Percentiles rank a stretch among this genome's conserved stretches.
Conservation (phyloP, 2,329 filamentous ascomycete species). For the Sporothrix luriei region DNA sequence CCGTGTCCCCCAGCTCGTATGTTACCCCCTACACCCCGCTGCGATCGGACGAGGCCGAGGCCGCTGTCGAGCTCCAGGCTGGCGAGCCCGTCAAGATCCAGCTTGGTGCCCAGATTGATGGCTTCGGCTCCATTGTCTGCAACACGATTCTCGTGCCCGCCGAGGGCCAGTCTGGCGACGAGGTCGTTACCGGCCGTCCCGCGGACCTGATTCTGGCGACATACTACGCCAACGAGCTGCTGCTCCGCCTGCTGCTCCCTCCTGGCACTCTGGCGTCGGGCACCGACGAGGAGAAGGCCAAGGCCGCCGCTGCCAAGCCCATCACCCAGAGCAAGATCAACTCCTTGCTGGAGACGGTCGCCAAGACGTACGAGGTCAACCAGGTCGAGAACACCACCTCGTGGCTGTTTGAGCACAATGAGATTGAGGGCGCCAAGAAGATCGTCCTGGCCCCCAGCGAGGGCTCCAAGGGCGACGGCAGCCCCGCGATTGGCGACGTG, state of each 20-base stretch:
- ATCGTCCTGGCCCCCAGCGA: slow-evolving; percentile 88
- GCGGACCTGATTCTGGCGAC: slow-evolving; percentile 90
- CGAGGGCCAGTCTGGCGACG: slow-evolving; percentile 59
- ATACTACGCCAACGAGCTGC: slow-evolving; percentile 92
- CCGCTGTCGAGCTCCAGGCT: slow-evolving; percentile 74
- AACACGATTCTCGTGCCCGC: slow-evolving; percentile 78
- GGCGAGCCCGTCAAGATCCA: slow-evolving; percentile 95
- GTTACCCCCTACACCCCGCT: slow-evolving; percentile 97
- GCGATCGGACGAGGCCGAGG: slow-evolving; percentile 82
- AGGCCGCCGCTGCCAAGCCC: slow-evolving; percentile 79
- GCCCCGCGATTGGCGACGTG: slow-evolving; percentile 85
- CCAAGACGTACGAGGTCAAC: slow-evolving; percentile 86
- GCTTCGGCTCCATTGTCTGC: slow-evolving; percentile 94
- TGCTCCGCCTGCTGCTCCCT: slow-evolving; percentile 87
- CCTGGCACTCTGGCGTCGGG: slow-evolving; percentile 81
- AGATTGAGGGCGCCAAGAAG: slow-evolving; percentile 97
- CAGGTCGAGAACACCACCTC: slow-evolving; percentile 97
- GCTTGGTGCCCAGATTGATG: slow-evolving; percentile 95
- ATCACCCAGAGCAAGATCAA: slow-evolving; percentile 87
- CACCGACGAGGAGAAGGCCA: slow-evolving; percentile 93
- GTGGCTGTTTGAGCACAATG: slow-evolving; percentile 94
- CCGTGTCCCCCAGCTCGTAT: slow-evolving; percentile 89
- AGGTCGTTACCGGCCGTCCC: slow-evolving; percentile 70
- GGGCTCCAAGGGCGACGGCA: slow-evolving; percentile 85
- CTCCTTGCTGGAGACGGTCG: slow-evolving; percentile 84